Base-by-base conservation (phyloP, 225 moss, liverwort and hornwort species). In the Polytrichum commune region DNA sequence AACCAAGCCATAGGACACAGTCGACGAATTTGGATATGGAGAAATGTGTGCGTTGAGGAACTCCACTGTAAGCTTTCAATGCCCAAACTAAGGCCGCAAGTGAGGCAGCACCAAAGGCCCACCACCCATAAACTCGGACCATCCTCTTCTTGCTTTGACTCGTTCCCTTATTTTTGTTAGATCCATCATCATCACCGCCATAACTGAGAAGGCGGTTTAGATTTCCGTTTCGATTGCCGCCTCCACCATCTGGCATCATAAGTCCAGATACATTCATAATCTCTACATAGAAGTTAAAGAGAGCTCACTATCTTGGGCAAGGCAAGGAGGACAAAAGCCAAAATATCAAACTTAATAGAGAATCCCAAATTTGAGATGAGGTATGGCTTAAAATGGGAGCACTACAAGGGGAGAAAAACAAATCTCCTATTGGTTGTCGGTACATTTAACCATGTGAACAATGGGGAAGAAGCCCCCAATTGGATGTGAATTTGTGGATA, bases 131-230 rank as follows among this genome's bases (percentile, higher is more conserved):
- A 13, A 79, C 30, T 35, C 6, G 24, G 22, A 27, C 4, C 20
- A 78, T 46, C 25, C 56, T 65, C 67, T 35, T 71, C 24, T 71
- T 73, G 68, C 29, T 53, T n/a, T 28, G 68, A n/a, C 22, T 9
- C 25, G 53, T 58, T 0, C 55, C 53, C 29, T 53, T 55, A 22
- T 69, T 27, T 62, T 77, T 53, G 20, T 70, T 60, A 4, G 69
- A 78, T 32, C 81, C 81, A 72, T 81, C 81, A 72, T 81, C 72
- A 54, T 69, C 83, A 63, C 81, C 84, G 35, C 84, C 81, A 69
- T 79, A 78, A 60, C 79, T 72, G 63, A 78, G 69, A 38, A 63
- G 72, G 25, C 27, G 29, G 33, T 66, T 32, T 8, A 79, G 68
- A 55, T 54, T 55, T 53, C 74, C 67, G 60, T 79, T 72, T 58